Evolutionary conservation across 306 rosid genomes (phyloP).

Genomic region (Spatholobus suberectus): DNA sequence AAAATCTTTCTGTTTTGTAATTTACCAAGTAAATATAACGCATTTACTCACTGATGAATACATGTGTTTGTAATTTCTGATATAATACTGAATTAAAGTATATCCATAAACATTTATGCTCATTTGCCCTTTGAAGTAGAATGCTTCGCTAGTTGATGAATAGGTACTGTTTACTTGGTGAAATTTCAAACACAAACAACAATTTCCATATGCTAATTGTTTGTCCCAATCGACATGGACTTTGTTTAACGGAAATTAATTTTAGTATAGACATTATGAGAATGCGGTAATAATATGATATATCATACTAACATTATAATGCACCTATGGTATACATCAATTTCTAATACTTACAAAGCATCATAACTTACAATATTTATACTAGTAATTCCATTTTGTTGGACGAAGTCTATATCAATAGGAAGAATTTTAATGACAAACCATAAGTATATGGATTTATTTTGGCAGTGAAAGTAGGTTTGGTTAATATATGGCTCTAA

Average conservation of each 20-base stretch:
- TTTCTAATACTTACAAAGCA: neutral
- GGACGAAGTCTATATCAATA: neutral
- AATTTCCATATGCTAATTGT: too few species aligned
- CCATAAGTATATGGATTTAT: neutral
- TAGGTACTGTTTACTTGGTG: neutral
- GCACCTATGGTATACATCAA: neutral
- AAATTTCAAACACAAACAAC: neutral
- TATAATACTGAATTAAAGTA: neutral
- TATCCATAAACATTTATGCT: neutral
- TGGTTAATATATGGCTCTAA: constrained; percentile 2
- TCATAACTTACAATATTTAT: neutral
- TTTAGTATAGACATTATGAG: neutral
- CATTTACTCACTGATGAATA: neutral
- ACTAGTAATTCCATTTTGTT: neutral
- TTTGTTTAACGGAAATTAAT: neutral
- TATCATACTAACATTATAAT: neutral
- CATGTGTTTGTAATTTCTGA: neutral
- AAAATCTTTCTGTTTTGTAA: neutral
- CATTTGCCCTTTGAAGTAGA: neutral
- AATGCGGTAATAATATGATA: neutral
- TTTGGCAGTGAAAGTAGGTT: neutral
- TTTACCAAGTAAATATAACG: neutral
- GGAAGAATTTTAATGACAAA: neutral
- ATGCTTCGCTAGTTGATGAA: neutral
- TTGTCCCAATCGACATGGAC: too few species aligned